Conservation (phyloP, 2,329 filamentous ascomycete genomes). For the Ophiostoma himal-ulmi region DNA sequence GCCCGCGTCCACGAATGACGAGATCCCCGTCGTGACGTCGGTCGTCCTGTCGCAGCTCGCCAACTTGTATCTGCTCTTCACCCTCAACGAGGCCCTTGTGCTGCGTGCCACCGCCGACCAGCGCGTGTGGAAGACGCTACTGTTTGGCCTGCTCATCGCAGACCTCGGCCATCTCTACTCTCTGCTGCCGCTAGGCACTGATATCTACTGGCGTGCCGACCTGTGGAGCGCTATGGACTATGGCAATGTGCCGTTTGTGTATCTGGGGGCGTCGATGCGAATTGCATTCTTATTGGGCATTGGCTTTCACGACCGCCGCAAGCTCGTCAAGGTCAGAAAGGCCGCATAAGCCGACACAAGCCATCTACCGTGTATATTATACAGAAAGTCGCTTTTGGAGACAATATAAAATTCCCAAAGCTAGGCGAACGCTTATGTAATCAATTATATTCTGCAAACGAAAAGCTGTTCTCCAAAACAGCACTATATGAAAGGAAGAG, state of each 20-base stretch:
- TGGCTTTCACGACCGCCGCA: conserved; percentile 39
- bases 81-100: conserved; percentile 70
- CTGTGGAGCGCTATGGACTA: conserved; percentile 63
- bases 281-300: conserved; percentile 54
- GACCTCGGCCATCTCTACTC: conserved; percentile 71
- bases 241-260: conserved; percentile 67
- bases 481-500: too few relatives aligned
- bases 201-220: conserved; percentile 58
- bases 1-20: conserved; percentile 33
- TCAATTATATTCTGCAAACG: neutral
- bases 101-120: conserved; percentile 63
- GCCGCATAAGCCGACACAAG: neutral
- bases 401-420: neutral
- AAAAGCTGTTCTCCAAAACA: neutral
- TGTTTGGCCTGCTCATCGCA: conserved; percentile 64
- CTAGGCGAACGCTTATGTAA: neutral
- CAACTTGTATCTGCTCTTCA: conserved; percentile 72
- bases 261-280: conserved; percentile 56
- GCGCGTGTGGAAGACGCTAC: conserved; percentile 62
- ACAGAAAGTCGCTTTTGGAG: too few relatives aligned
- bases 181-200: conserved; percentile 51
- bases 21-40: conserved; percentile 53
- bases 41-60: conserved; percentile 69
- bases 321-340: conserved; percentile 15
- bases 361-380: neutral